Conservation (phyloP, 257 asterid genomes). For the Forsythia suspensa region DNA sequence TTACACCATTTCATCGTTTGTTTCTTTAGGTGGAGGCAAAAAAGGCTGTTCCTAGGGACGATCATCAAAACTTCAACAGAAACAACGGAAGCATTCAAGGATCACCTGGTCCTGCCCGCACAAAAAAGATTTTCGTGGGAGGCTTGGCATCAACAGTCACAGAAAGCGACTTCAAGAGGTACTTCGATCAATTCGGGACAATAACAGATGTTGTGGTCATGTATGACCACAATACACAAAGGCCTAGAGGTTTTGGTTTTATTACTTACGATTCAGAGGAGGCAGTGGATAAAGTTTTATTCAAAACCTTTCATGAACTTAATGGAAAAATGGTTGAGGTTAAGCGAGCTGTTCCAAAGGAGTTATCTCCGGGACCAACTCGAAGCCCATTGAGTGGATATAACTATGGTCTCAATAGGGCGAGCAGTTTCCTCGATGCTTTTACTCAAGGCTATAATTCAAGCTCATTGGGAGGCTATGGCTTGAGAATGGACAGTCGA, state of each 20-base stretch:
- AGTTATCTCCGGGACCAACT: conserved; percentile 66
- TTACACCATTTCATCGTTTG: not conserved
- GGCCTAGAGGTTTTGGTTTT: conserved; percentile 96
- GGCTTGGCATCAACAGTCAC: conserved; percentile 85
- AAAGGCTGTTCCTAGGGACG: conserved; percentile 92
- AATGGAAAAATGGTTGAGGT: conserved; percentile 91
- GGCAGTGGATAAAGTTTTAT: conserved; percentile 72
- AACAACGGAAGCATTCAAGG: conserved; percentile 56
- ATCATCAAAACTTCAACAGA: conserved; percentile 42
- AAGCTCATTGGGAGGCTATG: conserved; percentile 49
- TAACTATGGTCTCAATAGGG: conserved; percentile 54
- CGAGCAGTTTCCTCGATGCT: conserved; percentile 43
- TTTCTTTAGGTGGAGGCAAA: conserved; percentile 83
- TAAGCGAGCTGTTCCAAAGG: conserved; percentile 80
- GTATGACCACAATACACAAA: conserved; percentile 91
- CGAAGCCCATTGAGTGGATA: conserved; percentile 52
- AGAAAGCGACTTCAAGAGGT: conserved; percentile 76
- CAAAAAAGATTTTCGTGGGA: conserved; percentile 86
- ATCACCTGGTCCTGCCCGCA: conserved; percentile 72
- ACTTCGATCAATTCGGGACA: conserved; percentile 82
- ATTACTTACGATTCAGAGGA: conserved; percentile 81
- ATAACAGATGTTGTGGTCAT: conserved; percentile 84
- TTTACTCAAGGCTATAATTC: conserved; percentile 52
- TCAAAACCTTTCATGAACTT: conserved; percentile 77
- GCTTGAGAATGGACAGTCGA: conserved; percentile 56